A percentile compares a stretch with the other conserved stretches of the same genome.
phyloP scores from a whole-genome alignment of 1,284 basidiomycete species.

The Acaromyces ingoldii region DNA sequence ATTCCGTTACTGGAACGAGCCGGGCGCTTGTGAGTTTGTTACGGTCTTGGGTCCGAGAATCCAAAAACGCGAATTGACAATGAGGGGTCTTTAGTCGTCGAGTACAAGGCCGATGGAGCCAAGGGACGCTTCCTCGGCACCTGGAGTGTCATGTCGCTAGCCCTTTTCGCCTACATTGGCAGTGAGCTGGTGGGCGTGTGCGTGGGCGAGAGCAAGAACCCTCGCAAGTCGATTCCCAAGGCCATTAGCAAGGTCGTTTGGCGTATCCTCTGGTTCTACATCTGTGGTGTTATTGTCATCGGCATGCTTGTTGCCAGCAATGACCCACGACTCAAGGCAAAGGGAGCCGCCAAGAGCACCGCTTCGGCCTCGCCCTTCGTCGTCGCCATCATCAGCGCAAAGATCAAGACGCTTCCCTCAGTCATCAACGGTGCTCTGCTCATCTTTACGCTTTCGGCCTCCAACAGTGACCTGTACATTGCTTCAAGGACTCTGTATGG shows the following conservation, averaged over 20 bases:
- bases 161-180: slow-evolving; percentile 61
- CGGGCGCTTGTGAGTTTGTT: slow-evolving; percentile 13
- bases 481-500: slow-evolving; percentile 58
- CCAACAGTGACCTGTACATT: slow-evolving; percentile 59
- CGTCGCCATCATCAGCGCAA: slow-evolving; percentile 57
- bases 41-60: too few relatives aligned
- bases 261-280: slow-evolving; percentile 68
- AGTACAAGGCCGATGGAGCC: slow-evolving; percentile 15
- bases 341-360: slow-evolving; percentile 57
- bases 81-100: slow-evolving; percentile 27
- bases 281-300: slow-evolving; percentile 57
- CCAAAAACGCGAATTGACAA: too few relatives aligned
- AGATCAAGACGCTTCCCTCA: not conserved
- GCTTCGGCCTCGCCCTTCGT: slow-evolving; percentile 78
- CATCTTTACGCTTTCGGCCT: slow-evolving; percentile 59
- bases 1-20: slow-evolving; percentile 22
- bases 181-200: slow-evolving; percentile 57
- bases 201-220: slow-evolving; percentile 33
- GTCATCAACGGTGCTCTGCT: slow-evolving; percentile 54
- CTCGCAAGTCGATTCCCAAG: slow-evolving; percentile 23
- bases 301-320: slow-evolving; percentile 72
- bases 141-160: slow-evolving; percentile 46
- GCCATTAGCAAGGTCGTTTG: slow-evolving; percentile 61
- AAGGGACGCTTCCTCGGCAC: slow-evolving; percentile 46
- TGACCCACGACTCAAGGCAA: slow-evolving; percentile 57